A percentile compares a stretch with the other conserved stretches of the same genome.
These are phyloP conservation scores for Saccharomycopsis synnaedendra DNA, from an alignment of 805 yeast species.

Conservation along the genomic window DNA sequence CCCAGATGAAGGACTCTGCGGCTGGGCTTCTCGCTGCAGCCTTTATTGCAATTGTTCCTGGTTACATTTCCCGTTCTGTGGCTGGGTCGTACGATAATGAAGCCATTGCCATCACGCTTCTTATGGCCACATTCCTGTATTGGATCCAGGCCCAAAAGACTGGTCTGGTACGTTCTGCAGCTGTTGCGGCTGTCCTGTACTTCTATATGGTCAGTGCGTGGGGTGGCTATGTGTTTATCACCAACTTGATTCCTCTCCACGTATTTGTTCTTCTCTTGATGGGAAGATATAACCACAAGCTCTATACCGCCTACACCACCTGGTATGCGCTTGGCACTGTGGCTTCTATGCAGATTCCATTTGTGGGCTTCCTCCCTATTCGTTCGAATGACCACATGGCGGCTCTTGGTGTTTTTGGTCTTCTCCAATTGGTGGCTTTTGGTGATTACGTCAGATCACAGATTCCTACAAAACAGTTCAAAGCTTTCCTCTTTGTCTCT, in stretches of 20 bases:
- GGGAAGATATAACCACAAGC: constrained; percentile 82
- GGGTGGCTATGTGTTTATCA: constrained; percentile 99
- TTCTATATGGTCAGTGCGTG: constrained; percentile 99
- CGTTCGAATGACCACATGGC: constrained; percentile 98
- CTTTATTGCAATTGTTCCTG: constrained; percentile 97
- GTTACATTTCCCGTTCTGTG: constrained; percentile 94
- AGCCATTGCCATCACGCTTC: constrained; percentile 92
- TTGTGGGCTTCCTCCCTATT: constrained; percentile 94
- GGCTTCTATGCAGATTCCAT: constrained; percentile 98
- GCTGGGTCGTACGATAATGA: constrained; percentile 99
- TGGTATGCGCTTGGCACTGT: constrained; percentile 98
- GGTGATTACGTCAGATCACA: constrained; percentile 72
- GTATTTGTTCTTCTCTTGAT: constrained; percentile 79
- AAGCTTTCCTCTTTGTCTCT: constrained; percentile 51
- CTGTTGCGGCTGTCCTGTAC: constrained; percentile 77
- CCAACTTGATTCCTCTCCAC: constrained; percentile 93
- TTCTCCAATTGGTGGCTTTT: constrained; percentile 79
- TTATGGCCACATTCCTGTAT: constrained; percentile 89
- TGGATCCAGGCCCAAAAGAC: constrained; percentile 93
- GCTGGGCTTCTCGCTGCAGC: constrained; percentile 90
- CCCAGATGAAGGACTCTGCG: constrained; percentile 79
- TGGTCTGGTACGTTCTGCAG: constrained; percentile 79
- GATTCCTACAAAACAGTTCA: constrained; percentile 61
- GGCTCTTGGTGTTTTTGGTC: constrained; percentile 93
- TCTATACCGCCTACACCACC: constrained; percentile 86